Conservation (phyloP, 1,284 basidiomycete genomes). For the Ganoderma sp. region DNA sequence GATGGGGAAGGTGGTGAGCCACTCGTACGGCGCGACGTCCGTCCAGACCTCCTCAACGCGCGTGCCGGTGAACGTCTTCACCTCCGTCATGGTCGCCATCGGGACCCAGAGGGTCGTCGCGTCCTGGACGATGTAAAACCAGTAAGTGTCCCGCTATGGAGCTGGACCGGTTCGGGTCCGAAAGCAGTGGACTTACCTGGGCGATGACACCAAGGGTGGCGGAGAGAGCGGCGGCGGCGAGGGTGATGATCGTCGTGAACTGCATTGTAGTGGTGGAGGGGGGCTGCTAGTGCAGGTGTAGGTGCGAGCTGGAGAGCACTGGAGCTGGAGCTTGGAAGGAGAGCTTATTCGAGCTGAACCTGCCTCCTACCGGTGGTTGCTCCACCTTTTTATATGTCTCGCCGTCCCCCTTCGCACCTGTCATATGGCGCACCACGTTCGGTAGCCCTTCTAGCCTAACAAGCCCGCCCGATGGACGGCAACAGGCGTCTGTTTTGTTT, state of each 20-base stretch:
- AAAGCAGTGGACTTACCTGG: conserved; percentile 10
- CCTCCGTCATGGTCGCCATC: conserved; percentile 28
- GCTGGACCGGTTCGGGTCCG: neutral
- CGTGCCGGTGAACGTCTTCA: conserved; percentile 29
- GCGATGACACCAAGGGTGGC: conserved; percentile 22
- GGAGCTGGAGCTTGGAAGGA: conserved; percentile 16
- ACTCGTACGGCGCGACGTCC: conserved; percentile 26
- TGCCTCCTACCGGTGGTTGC: conserved; percentile 16
- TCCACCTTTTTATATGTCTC: conserved; percentile 23
- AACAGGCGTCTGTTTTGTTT: neutral
- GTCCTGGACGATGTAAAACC: conserved; percentile 1
- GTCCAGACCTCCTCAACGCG: conserved; percentile 30
- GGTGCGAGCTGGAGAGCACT: conserved; percentile 14
- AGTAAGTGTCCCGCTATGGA: conserved; percentile 1
- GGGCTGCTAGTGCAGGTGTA: neutral
- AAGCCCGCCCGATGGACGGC: neutral
- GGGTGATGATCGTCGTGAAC: conserved; percentile 25
- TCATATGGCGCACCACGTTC: conserved; percentile 22
- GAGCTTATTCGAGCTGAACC: conserved; percentile 24
- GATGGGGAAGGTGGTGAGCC: conserved; percentile 28
- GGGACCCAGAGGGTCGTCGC: conserved; percentile 28
- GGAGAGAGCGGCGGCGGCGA: conserved; percentile 24
- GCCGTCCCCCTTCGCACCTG: conserved; percentile 8
- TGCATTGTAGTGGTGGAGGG: conserved; percentile 20
- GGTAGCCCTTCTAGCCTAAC: conserved; percentile 2